phyloP scores from a whole-genome alignment of 345 rosid genomes.

The Aegle marmelos region DNA sequence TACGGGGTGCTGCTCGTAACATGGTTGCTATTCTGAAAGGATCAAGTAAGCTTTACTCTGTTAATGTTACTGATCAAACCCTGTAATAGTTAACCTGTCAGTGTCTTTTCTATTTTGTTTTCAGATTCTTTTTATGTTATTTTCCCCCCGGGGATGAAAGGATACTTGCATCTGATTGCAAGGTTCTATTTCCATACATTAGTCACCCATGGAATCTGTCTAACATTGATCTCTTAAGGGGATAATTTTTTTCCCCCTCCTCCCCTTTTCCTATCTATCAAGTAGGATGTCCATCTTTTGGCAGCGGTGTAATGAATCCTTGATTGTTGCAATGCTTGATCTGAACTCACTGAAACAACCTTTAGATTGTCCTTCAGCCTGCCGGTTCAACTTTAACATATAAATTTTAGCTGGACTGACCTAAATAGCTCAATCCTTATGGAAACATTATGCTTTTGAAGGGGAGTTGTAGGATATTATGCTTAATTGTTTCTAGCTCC shows the following conservation, averaged over 20 bases:
- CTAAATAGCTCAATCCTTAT: background rate
- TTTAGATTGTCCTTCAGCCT: background rate
- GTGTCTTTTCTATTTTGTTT: background rate
- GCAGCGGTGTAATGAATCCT: background rate
- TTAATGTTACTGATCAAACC: background rate
- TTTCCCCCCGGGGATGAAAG: background rate
- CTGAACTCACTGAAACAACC: background rate
- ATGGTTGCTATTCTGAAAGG: slow-evolving; percentile 82
- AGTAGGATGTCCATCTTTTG: background rate
- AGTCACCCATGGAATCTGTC: background rate
- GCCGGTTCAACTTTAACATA: background rate
- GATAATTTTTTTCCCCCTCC: background rate
- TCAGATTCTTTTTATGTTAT: background rate
- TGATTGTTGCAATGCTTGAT: background rate
- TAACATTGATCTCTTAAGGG: background rate
- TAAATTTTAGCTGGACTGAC: slow-evolving; percentile 1
- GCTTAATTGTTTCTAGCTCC: slow-evolving; percentile 1
- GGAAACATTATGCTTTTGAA: background rate
- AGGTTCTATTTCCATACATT: background rate
- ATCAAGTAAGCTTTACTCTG: slow-evolving; percentile 49
- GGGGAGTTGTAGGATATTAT: background rate
- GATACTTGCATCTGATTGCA: background rate
- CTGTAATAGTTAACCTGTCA: background rate
- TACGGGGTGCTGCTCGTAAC: slow-evolving; percentile 94
- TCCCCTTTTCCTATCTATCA: background rate